phyloP scores from a whole-genome alignment of 192 early-diverging fungal species.

The Neocallimastix lanati region DNA sequence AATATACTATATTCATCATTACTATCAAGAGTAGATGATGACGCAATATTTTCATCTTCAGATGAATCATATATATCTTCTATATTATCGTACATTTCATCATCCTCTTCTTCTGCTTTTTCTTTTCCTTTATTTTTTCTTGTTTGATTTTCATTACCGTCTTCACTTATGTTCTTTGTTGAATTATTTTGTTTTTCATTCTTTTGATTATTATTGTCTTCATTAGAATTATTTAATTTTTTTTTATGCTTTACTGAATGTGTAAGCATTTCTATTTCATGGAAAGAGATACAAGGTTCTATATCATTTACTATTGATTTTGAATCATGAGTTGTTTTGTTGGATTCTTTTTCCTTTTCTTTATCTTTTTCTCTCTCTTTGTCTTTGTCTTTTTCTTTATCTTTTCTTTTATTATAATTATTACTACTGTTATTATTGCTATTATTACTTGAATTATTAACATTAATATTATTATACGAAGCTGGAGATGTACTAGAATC shows the following conservation, averaged over 20 bases:
- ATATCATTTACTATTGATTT: not conserved
- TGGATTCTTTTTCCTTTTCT: not conserved
- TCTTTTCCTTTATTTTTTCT: not conserved
- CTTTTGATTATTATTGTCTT: not conserved
- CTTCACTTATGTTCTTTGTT: not conserved
- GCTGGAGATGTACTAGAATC: not conserved
- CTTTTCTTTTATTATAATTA: too few relatives aligned
- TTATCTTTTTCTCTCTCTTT: too few relatives aligned
- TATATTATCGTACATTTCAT: not conserved
- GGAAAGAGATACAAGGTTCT: not conserved
- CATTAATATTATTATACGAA: too few relatives aligned
- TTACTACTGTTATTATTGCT: too few relatives aligned
- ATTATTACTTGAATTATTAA: too few relatives aligned
- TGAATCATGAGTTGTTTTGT: not conserved
- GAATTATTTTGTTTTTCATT: not conserved
- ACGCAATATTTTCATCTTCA: not conserved
- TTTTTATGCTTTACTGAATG: not conserved
- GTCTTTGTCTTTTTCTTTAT: too few relatives aligned
- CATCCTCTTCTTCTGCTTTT: not conserved
- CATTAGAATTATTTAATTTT: not conserved
- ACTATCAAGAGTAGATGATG: not conserved
- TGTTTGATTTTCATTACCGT: not conserved
- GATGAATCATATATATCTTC: not conserved
- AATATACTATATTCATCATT: not conserved
- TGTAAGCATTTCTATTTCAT: not conserved